Percentiles rank a stretch among this genome's conserved stretches.
These are phyloP conservation scores for Ballota nigra DNA, from an alignment of 257 asterid species.

Conservation along the genomic window DNA sequence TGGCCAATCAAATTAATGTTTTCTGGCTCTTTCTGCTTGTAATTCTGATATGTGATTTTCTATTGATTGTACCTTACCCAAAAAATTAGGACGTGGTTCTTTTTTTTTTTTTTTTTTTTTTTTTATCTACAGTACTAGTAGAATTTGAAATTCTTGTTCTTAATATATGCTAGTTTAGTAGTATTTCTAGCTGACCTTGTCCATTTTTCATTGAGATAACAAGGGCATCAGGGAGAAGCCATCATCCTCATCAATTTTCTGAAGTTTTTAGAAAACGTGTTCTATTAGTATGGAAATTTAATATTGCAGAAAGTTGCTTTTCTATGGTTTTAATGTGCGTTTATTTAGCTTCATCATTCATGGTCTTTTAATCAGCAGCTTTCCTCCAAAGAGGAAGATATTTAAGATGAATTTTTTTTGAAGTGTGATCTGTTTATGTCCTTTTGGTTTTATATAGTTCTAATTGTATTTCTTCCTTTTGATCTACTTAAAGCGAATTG, in stretches of 20 bases:
- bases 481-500: slow-evolving; percentile 43
- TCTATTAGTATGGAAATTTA: neutral
- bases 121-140: neutral
- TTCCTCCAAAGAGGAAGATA: neutral
- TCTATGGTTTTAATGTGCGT: neutral
- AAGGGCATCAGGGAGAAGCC: neutral
- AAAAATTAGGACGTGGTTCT: neutral
- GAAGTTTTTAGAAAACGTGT: neutral
- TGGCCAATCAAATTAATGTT: neutral
- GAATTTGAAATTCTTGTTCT: neutral
- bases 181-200: neutral
- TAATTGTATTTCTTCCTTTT: slow-evolving; percentile 7
- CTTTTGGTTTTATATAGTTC: neutral
- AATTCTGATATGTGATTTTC: neutral
- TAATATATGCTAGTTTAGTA: neutral
- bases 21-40: neutral
- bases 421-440: neutral
- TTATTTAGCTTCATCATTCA: neutral
- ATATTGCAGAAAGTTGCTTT: neutral
- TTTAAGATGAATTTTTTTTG: neutral
- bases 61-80: neutral
- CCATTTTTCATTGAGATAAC: neutral
- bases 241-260: neutral
- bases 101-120: too few species aligned
- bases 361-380: neutral